Base-by-base conservation (phyloP, 768 basidiomycete species). In the Lentinus brumalis region DNA sequence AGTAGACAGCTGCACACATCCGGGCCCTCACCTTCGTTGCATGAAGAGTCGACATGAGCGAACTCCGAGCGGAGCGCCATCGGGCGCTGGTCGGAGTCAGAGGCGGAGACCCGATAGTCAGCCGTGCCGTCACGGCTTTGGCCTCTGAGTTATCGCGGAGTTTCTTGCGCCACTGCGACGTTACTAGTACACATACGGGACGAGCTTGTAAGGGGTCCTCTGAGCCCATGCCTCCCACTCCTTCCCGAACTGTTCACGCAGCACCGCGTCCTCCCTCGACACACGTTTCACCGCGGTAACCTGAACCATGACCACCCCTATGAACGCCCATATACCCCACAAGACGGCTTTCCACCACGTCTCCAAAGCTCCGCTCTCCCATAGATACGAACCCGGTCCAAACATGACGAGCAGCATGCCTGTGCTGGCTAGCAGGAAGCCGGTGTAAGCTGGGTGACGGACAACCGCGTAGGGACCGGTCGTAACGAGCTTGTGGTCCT, bases 361-460 rank as follows among this genome's bases (percentile, higher is more conserved):
- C 4, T 41, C 57, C 16, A 51, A 16, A 18, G 51, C 3, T 26
- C 64, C 53, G 46, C 57, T 32, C 46, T 51, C 60, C 42, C 21
- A 21, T 2, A 50, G 10, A 50, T 49, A 65, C 30, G 50, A 52
- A 3, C 57, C 52, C 3, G 55, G 50, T 3, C n/a, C 40, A 31
- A 52, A n/a, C 31, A 35, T 8, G 14, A 38, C 38, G 8, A 42
- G 31, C n/a, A 50, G 9, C 38, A 53, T 18, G 12, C 44, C 55
- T 3, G 18, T 50, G 42, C 15, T 9, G 21, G 35, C 57, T n/a
- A 59, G 16, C n/a, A 59, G 29, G 21, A 50, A 35, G 9, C 57
- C 66, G 3, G 61, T 60, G 50, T 67, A 69, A 16, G 53, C 35
- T 18, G 63, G 67, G 50, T 69, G 66, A 7, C 67, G 66, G 6